Conservation (phyloP, 169 alveolate species). For the Plasmodium adleri region DNA sequence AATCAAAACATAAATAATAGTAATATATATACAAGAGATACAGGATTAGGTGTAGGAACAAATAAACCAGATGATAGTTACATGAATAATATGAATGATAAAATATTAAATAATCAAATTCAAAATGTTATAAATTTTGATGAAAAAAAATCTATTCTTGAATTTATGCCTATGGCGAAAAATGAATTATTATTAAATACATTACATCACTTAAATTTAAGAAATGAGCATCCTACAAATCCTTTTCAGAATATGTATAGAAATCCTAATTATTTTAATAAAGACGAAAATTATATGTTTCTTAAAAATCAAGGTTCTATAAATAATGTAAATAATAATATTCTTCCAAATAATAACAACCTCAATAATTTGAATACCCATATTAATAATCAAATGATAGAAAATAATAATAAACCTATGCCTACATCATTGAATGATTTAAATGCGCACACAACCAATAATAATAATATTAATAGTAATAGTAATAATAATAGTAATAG, state of each 20-base stretch:
- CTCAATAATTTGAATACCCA: no score
- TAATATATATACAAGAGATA: neutral
- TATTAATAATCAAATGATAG: no score
- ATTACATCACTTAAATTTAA: constrained; percentile 39
- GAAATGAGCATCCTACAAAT: constrained; percentile 22
- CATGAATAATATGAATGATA: constrained; percentile 11
- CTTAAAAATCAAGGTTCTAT: no score
- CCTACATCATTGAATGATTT: no score
- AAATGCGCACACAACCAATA: no score
- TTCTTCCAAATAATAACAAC: no score
- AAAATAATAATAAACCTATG: no score
- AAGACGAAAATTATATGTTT: constrained; percentile 10
- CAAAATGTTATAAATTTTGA: constrained; percentile 4
- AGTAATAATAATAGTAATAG: no score
- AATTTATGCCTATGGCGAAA: constrained; percentile 73
- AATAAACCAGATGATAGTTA: neutral
- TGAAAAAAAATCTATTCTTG: constrained; percentile 41
- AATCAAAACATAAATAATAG: no score
- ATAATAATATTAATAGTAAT: no score
- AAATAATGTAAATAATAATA: no score
- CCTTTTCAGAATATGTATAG: constrained; percentile 10
- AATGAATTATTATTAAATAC: constrained; percentile 64
- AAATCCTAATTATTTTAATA: constrained; percentile 10
- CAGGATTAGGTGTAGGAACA: neutral
- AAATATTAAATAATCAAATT: neutral